Evolutionary conservation across 2,329 filamentous ascomycete species (phyloP), one percentile per base, ranked within the genome.

Genomic region (Xylariaceae sp.): DNA sequence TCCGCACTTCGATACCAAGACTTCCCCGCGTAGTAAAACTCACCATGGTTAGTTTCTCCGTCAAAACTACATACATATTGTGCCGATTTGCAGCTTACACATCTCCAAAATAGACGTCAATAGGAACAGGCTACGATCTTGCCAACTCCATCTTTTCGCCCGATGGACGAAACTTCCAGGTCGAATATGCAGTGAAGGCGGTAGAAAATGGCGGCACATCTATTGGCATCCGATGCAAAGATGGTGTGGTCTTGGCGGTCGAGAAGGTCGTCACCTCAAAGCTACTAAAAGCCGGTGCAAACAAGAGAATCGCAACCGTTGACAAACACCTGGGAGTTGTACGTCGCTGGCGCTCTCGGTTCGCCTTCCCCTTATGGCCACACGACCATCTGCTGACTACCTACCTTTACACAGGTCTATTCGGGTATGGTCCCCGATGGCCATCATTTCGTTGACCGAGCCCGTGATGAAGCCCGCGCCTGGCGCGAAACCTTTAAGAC

Each of bases 91-190:
- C 44, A 52, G 52, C 65, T 64, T 40, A 67, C 57, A 46, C 7
- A 43, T 9, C 14, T 9, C 20, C 43, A 40, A 46, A 46, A 54
- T 47, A 99, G 95, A 99, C 95, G 72, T 99, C 95, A 73, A 99
- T 99, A 89, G 95, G 95, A 74, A 99, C 95, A 71, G 95, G 95
- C 73, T 99, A 99, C 81, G 95, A 99, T 86, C 89, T 99, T 71
- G 91, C 91, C 75, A 99, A 99, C 85, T 98, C 95, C 72, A 96
- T 98, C 81, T 99, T 98, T 84, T 98, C 95, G 47, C 95, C 95
- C 65, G 95, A 99, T 80, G 95, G 95, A 73, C 90, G 95, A 69
- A 99, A 99, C 78, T 99, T 99, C 78, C 95, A 99, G 79, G 91
- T 96, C 76, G 95, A 99, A 83, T 99, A 99, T 76, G 95, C 95